Conservation (phyloP, 2,329 filamentous ascomycete genomes). For the Colletotrichum neosansevieriae region DNA sequence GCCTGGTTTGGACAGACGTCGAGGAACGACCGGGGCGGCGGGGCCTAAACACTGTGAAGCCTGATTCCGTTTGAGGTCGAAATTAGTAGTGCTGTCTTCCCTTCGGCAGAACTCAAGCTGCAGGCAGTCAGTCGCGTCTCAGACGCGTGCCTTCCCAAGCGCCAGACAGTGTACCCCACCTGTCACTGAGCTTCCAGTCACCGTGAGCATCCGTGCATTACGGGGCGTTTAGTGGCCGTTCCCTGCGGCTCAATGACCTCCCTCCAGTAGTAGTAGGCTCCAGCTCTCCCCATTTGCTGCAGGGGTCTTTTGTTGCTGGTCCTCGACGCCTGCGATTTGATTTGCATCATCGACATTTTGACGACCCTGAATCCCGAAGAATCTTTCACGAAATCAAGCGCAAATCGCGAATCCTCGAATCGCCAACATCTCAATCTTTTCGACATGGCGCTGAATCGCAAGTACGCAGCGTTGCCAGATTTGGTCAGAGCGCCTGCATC, state of each 20-base stretch:
- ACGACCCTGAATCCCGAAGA: neutral
- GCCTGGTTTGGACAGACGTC: slow-evolving; percentile 15
- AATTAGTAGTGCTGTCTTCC: neutral
- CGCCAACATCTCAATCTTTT: neutral
- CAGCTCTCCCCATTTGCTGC: slow-evolving; percentile 15
- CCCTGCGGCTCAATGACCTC: slow-evolving; percentile 23
- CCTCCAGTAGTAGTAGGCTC: too few species aligned
- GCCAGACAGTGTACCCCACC: slow-evolving; percentile 23
- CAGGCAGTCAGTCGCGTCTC: slow-evolving; percentile 21
- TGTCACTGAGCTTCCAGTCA: slow-evolving; percentile 4
- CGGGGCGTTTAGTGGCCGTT: slow-evolving; percentile 22
- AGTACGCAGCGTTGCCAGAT: slow-evolving; percentile 85
- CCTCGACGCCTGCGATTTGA: slow-evolving; percentile 5
- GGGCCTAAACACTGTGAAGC: too few species aligned
- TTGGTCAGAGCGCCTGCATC: slow-evolving; percentile 62
- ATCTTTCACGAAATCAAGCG: neutral
- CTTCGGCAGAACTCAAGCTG: slow-evolving; percentile 8
- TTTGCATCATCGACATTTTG: neutral
- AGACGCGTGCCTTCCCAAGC: slow-evolving; percentile 23
- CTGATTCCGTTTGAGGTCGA: slow-evolving; percentile 21
- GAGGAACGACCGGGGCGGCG: slow-evolving; percentile 1
- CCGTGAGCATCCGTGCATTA: slow-evolving; percentile 5
- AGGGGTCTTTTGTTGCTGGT: slow-evolving; percentile 1
- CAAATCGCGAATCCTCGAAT: neutral
- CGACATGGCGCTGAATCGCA: slow-evolving; percentile 79